Base-by-base conservation (phyloP, 306 rosid genomes). In the Senna tora region DNA sequence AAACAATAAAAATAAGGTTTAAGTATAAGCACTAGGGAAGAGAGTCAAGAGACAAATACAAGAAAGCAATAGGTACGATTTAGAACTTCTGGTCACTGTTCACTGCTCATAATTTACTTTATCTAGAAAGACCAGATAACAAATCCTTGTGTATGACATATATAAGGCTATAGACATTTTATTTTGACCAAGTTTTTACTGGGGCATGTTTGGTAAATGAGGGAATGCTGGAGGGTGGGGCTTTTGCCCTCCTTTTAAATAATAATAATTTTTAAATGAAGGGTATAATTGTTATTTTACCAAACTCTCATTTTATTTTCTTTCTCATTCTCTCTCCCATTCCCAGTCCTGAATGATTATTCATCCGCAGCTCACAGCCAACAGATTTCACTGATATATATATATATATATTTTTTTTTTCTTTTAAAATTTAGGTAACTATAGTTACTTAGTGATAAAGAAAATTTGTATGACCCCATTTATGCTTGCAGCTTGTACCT, bases 401-500 rank as follows among this genome's bases (percentile, higher is more conserved):
- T 68, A 65, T 52, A 57, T n/a, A n/a, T n/a, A n/a, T n/a, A n/a
- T n/a, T n/a, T 12, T 20, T 69, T 60, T 47, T 19, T 50, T 65
- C 42, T 32, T 58, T 4, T n/a, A 17, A 2, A 0, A 25, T 25
- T 20, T 38, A 19, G 61, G 56, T 61, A 14, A 12, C 16, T 0
- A 34, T 41, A 30, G 41, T 20, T 64, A 59, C 16, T 20, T 53
- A 58, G 66, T 49, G 17, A 57, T 53, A 16, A 54, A 60, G 33
- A 65, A 46, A 7, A 15, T 33, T 36, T 54, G 8, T 51, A n/a
- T 45, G 16, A 57, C 54, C 61, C 51, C 9, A 45, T 63, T 16
- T 54, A 46, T 58, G 6, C 60, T 19, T 71, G 45, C 79, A 83
- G 84, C 32, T 72, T 50, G 62, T 79, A 67, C 87, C 87, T 38